Evolutionary conservation across 2,329 filamentous ascomycete genomes (phyloP), one percentile per base, ranked within the genome.

Genomic region (Sporothrix brunneoviolacea): DNA sequence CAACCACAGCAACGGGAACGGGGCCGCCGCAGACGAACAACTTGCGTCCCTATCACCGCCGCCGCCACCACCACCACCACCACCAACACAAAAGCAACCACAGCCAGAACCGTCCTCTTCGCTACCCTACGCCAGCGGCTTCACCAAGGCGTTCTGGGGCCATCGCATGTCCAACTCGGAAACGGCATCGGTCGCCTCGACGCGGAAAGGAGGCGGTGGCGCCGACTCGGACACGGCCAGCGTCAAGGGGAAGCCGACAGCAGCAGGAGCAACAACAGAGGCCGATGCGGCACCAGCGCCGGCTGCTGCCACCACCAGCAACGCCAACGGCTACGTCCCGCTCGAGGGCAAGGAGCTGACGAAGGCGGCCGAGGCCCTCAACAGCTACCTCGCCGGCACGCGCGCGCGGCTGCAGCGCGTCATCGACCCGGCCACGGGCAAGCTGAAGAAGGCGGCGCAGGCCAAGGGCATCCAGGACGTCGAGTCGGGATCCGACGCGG

Each of bases 361-460:
- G 58, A 77, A 82, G 43, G 90, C 93, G 0, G 87, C 93, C 15
- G 78, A 85, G 38, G 90, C 91, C 55, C 75, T 98, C 2, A 88
- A 88, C 60, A 85, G 84, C 21, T 98, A 95, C 62, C 77, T 98
- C 8, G 91, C 90, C 0, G 88, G 94, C 56, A 89, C 91, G 16
- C 82, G 93, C 53, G 77, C 79, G 18, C 74, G 80, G 19, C 69
- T 84, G 41, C 80, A 84, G 61, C 70, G 78, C 9, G 73, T 80
- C 24, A 72, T 84, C 50, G 80, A 84, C 57, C 79, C 81, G 0
- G 73, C 71, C 10, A 84, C 80, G 1, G 81, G 80, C 19, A 80
- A 76, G 54, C 64, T 84, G n/a, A 80, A 79, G 62, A 36, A 37
- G 19, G 27, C 27, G 3, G 44, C 18, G 2, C 72, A 72, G 2